Evolutionary conservation across 495 filamentous ascomycete genomes (phyloP).

Genomic region (Penicillium lagena): DNA sequence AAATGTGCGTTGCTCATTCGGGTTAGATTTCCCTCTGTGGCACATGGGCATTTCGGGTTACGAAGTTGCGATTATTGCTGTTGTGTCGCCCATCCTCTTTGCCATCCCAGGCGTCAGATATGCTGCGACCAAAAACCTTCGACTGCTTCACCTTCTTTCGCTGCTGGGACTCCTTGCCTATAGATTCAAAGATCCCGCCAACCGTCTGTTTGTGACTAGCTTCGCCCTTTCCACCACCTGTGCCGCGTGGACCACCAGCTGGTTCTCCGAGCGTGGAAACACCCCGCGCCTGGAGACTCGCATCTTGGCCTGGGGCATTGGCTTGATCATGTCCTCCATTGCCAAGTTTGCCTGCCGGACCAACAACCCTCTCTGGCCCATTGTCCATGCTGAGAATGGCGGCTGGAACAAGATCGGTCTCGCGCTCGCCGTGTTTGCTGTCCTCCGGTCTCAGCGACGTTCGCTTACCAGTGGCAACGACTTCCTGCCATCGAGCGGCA

Average conservation of each 20-base stretch:
- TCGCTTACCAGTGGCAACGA: slow-evolving; percentile 46
- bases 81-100: slow-evolving; percentile 78
- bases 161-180: slow-evolving; percentile 77
- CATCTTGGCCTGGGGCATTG: slow-evolving; percentile 72
- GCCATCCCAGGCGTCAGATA: slow-evolving; percentile 62
- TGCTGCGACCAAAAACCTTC: slow-evolving; percentile 60
- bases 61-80: slow-evolving; percentile 79
- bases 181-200: slow-evolving; percentile 63
- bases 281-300: slow-evolving; percentile 70
- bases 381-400: slow-evolving; percentile 81
- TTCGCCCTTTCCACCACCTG: slow-evolving; percentile 74
- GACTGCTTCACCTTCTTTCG: slow-evolving; percentile 65
- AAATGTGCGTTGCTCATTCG: slow-evolving; percentile 9
- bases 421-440: slow-evolving; percentile 66
- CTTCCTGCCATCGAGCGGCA: slow-evolving; percentile 37
- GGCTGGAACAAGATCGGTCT: slow-evolving; percentile 88
- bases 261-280: slow-evolving; percentile 72
- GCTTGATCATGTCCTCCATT: slow-evolving; percentile 75
- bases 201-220: slow-evolving; percentile 72
- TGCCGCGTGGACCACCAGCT: slow-evolving; percentile 73
- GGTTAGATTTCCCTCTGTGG: slow-evolving; percentile 92
- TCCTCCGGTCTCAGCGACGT: slow-evolving; percentile 61
- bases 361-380: slow-evolving; percentile 98
- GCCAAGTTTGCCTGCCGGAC: slow-evolving; percentile 92
- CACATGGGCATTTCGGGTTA: slow-evolving; percentile 99